Base-by-base conservation (phyloP, 305 asterid genomes). In the Petunia hybrid region DNA sequence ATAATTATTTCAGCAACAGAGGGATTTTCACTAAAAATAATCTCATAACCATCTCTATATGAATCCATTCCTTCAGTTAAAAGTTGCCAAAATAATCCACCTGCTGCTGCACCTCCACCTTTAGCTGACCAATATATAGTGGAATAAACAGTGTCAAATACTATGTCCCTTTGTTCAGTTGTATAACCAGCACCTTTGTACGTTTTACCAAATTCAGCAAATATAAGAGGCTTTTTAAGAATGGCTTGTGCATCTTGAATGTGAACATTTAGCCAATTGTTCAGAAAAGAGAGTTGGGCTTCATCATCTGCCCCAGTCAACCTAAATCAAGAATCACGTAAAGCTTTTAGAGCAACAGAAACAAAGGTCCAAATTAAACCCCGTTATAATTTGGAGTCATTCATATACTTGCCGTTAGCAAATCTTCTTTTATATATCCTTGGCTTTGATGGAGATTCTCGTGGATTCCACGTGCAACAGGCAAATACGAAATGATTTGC, bases 211-310 rank as follows among this genome's bases (percentile, higher is more conserved):
- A 82, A 82, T 71, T 82, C 82, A 9, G 85, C 82, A 48, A 82
- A 68, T 46, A 69, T 9, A 0, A 82, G 13, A 4, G 85, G 85
- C 31, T 69, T 82, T 40, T 57, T 43, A 0, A 82, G 76, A 67
- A 70, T 48, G 5, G 61, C 46, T 36, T 77, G 82, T 6, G 85
- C 56, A 6, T 82, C 85, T 48, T 78, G 38, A 41, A 60, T 78
- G 59, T 82, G 90, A 16, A 31, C 59, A 12, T 13, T 78, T 12
- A 83, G 53, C 88, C 90, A 87, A 53, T 76, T 53, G 1, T 10
- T 83, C 16, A 87, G 6, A 40, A 87, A 87, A 69, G 80, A 51
- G 31, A 87, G 79, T 48, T 85, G 87, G 10, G 78, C 85, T 62
- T 83, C 90, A 0, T 66, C 85, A 16, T 81, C 86, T 81, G 83